A percentile compares a stretch with the other conserved stretches of the same genome.
Conservation (phyloP, 768 basidiomycete species). For the Rhizopogon vinicolor region DNA sequence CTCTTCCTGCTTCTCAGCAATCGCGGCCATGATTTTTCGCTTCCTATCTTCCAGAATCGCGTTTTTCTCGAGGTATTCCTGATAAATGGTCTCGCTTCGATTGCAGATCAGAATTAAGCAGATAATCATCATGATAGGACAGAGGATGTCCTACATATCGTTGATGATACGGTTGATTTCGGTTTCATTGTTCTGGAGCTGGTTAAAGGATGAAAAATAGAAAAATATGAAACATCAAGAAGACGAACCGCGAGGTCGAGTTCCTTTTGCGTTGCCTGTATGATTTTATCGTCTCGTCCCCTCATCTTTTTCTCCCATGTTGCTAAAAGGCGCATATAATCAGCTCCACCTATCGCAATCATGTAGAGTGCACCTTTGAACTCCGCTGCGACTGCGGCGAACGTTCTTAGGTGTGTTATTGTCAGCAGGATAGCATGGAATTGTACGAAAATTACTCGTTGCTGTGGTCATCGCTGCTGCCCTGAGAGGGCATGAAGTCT, state of each 20-base stretch:
- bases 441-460: conserved; percentile 16
- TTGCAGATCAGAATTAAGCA: neutral
- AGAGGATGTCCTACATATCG: conserved; percentile 18
- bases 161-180: conserved; percentile 15
- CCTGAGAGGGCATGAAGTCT: conserved; percentile 12
- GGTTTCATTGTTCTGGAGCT: conserved; percentile 18
- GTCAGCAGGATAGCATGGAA: neutral
- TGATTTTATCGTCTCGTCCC: conserved; percentile 18
- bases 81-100: conserved; percentile 19
- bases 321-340: conserved; percentile 12
- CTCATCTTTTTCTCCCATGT: conserved; percentile 28
- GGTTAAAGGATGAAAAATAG: neutral
- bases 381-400: conserved; percentile 25
- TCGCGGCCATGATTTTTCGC: conserved; percentile 21
- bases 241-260: conserved; percentile 20
- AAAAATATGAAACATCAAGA: neutral
- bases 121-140: conserved; percentile 3
- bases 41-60: conserved; percentile 21
- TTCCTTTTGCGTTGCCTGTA: conserved; percentile 18
- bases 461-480: conserved; percentile 21
- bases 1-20: conserved; percentile 15
- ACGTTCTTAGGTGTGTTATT: conserved; percentile 11
- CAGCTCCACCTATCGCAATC: no score
- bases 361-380: conserved; percentile 21
- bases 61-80: conserved; percentile 21